phyloP scores from a whole-genome alignment of 495 filamentous ascomycete genomes.

The Xylaria palmicola region DNA sequence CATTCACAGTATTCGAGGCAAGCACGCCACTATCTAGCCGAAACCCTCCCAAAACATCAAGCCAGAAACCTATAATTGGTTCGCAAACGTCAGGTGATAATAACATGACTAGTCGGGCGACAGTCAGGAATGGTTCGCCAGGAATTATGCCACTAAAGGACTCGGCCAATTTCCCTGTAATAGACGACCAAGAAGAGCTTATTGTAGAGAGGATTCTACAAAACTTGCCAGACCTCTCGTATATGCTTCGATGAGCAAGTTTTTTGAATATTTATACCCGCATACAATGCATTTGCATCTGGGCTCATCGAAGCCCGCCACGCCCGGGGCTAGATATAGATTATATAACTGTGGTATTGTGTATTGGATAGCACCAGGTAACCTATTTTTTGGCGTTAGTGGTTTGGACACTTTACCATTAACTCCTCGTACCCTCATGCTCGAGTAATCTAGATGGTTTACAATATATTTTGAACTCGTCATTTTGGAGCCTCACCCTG shows the following conservation, averaged over 20 bases:
- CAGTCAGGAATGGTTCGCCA: not conserved
- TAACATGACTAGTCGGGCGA: not conserved
- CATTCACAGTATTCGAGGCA: conserved; percentile 41
- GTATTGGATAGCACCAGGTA: conserved; percentile 5
- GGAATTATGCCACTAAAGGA: not conserved
- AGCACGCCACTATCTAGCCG: conserved; percentile 7
- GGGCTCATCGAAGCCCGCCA: not conserved
- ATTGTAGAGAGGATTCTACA: conserved; percentile 39
- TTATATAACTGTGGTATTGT: not conserved
- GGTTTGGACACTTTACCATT: not conserved
- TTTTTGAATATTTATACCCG: not conserved
- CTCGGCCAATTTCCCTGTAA: conserved; percentile 19
- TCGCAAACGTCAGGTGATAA: not conserved
- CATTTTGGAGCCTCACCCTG: no score
- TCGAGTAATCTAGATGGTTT: no score
- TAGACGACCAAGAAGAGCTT: conserved; percentile 28
- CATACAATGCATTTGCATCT: not conserved
- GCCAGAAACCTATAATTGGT: not conserved
- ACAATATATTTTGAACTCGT: no score
- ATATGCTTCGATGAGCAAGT: conserved; percentile 46
- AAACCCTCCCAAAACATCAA: not conserved
- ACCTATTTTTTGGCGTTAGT: conserved; percentile 8
- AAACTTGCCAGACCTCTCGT: conserved; percentile 52
- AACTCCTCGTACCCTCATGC: not conserved
- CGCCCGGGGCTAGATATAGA: not conserved